phyloP scores from a whole-genome alignment of 108 stramenopile species.

The Asterionellopsis glacialis region DNA sequence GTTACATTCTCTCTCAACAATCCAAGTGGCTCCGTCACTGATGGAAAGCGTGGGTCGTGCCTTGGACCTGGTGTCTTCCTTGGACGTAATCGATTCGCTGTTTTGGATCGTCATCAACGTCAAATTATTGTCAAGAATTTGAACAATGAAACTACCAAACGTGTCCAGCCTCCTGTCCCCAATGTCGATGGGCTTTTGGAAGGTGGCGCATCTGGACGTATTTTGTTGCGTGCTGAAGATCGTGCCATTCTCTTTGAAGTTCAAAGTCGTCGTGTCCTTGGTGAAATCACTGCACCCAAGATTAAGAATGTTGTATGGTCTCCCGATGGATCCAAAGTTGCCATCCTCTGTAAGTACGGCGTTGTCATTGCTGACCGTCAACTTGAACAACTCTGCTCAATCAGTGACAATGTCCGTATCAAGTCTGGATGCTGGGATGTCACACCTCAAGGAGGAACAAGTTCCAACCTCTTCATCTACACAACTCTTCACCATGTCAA shows the following conservation, averaged over 20 bases:
- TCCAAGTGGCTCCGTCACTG: constrained; percentile 75
- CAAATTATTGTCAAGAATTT: constrained; percentile 96
- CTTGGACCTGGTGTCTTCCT: constrained; percentile 92
- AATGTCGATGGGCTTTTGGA: constrained; percentile 89
- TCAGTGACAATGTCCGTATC: constrained; percentile 95
- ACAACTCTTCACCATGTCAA: constrained; percentile 98
- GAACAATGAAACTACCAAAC: constrained; percentile 93
- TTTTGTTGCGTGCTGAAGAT: constrained; percentile 92
- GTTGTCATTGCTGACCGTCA: constrained; percentile 92
- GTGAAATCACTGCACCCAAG: constrained; percentile 92
- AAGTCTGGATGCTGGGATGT: constrained; percentile 97
- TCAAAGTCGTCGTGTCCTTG: constrained; percentile 91
- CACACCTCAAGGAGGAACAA: constrained; percentile 70
- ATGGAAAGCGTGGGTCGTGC: constrained; percentile 90
- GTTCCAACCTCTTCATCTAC: constrained; percentile 89
- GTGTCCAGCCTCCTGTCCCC: constrained; percentile 86
- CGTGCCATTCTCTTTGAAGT: constrained; percentile 95
- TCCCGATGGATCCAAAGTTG: constrained; percentile 90
- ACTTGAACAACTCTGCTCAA: constrained; percentile 93
- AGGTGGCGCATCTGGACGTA: constrained; percentile 91
- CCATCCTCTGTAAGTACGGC: constrained; percentile 93
- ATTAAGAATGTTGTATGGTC: constrained; percentile 95
- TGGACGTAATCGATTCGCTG: constrained; percentile 93
- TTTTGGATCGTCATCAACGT: constrained; percentile 88
- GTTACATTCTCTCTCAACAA: constrained; percentile 82